Conservation (phyloP, 306 rosid species). For the Luffa aegyptiaca region DNA sequence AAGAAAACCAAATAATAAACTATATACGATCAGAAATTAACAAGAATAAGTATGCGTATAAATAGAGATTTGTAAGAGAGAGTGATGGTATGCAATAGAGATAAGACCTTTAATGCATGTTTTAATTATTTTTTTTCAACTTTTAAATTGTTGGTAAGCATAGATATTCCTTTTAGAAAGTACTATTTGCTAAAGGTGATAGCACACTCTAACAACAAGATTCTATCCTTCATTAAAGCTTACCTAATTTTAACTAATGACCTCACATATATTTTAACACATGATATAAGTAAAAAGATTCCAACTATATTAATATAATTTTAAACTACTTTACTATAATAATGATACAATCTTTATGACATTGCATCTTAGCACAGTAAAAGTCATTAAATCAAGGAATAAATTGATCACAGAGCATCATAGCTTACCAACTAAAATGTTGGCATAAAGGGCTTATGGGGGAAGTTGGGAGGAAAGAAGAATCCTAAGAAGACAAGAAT, state of each 20-base stretch:
- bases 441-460: not conserved
- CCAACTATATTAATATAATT: not conserved
- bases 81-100: no score
- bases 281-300: not conserved
- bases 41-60: no score
- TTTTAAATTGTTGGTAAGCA: not conserved
- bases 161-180: not conserved
- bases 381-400: not conserved
- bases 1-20: no score
- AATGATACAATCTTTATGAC: not conserved
- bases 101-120: not conserved
- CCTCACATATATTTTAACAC: not conserved
- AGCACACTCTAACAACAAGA: not conserved
- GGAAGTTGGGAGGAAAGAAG: constrained; percentile 3
- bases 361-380: not conserved
- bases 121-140: not conserved
- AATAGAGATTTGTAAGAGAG: no score
- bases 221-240: not conserved
- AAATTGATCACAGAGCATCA: not conserved
- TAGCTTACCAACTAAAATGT: not conserved
- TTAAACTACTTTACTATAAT: not conserved
- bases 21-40: no score
- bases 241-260: not conserved
- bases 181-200: not conserved
- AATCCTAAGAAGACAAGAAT: not conserved